These are phyloP conservation scores for Colletotrichum lupini DNA, from an alignment of 2,329 filamentous ascomycete genomes.

Conservation along the genomic window DNA sequence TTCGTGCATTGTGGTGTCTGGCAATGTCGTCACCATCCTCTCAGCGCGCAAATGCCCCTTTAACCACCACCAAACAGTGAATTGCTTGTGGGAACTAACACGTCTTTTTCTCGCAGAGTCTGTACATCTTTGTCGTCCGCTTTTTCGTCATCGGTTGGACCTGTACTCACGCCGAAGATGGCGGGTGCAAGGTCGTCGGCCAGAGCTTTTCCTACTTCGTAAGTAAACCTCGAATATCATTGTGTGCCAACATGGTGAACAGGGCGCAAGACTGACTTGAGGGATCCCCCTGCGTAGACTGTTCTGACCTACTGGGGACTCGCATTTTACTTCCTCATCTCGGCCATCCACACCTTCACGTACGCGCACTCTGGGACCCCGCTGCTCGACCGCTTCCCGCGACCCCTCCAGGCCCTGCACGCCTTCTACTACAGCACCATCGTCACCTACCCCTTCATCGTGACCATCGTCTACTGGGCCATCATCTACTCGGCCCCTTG, in stretches of 20 bases:
- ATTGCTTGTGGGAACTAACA: neutral
- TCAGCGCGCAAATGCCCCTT: neutral
- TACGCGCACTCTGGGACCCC: slow-evolving; percentile 68
- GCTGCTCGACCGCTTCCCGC: slow-evolving; percentile 69
- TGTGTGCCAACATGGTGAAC: neutral
- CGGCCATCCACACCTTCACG: slow-evolving; percentile 74
- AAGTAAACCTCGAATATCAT: neutral
- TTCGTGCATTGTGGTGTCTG: neutral
- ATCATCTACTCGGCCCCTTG: slow-evolving; percentile 65
- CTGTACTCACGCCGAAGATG: slow-evolving; percentile 58
- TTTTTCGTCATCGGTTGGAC: slow-evolving; percentile 77
- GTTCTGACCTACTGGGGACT: slow-evolving; percentile 85
- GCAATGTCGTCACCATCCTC: neutral
- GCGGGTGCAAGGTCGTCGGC: slow-evolving; percentile 58
- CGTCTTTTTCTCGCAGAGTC: slow-evolving; percentile 46
- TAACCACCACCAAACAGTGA: neutral
- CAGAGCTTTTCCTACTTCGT: slow-evolving; percentile 80
- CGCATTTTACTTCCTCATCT: slow-evolving; percentile 79
- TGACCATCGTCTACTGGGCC: slow-evolving; percentile 78
- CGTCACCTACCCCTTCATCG: slow-evolving; percentile 73
- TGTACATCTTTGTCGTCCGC: slow-evolving; percentile 78
- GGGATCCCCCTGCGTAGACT: slow-evolving; percentile 53
- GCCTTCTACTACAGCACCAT: slow-evolving; percentile 72
- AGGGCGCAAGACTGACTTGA: neutral
- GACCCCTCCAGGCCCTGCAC: slow-evolving; percentile 73